phyloP scores from a whole-genome alignment of 1,284 basidiomycete genomes.

The Ustilago trichophora region DNA sequence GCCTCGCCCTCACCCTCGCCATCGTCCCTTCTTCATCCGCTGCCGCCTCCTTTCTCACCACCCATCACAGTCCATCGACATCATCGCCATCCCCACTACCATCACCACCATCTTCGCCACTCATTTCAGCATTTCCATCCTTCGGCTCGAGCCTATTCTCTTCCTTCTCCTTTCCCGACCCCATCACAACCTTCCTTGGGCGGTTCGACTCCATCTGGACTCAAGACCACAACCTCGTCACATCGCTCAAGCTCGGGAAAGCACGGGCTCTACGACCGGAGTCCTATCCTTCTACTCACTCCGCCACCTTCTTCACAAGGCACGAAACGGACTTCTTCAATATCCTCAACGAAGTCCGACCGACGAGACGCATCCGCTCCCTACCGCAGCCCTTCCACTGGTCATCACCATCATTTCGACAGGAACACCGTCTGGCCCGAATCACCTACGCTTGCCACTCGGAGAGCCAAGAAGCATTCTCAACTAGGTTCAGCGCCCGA shows the following conservation, averaged over 20 bases:
- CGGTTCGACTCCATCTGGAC: not conserved
- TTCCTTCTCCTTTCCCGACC: not conserved
- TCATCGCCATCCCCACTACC: not conserved
- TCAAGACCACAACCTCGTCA: too few relatives aligned
- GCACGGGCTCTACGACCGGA: slow-evolving; percentile 13
- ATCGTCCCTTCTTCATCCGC: not conserved
- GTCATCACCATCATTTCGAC: not conserved
- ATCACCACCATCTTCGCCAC: not conserved
- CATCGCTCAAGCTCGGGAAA: not conserved
- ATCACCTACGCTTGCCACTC: slow-evolving; percentile 19
- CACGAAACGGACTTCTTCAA: not conserved
- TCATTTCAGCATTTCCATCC: not conserved
- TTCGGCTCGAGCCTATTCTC: too few relatives aligned
- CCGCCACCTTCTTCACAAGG: slow-evolving; percentile 11
- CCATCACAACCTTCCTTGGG: not conserved
- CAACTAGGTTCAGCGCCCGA: not conserved
- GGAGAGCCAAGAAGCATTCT: slow-evolving; percentile 4
- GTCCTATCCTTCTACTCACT: slow-evolving; percentile 13
- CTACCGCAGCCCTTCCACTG: not conserved
- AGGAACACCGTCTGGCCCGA: slow-evolving; percentile 9
- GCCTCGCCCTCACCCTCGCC: slow-evolving; percentile 2
- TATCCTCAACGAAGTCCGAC: not conserved
- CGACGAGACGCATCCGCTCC: not conserved
- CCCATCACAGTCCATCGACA: too few relatives aligned
- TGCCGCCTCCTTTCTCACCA: not conserved